Evolutionary conservation across 2,329 filamentous ascomycete genomes (phyloP).

Genomic region (Colletotrichum eleusines): DNA sequence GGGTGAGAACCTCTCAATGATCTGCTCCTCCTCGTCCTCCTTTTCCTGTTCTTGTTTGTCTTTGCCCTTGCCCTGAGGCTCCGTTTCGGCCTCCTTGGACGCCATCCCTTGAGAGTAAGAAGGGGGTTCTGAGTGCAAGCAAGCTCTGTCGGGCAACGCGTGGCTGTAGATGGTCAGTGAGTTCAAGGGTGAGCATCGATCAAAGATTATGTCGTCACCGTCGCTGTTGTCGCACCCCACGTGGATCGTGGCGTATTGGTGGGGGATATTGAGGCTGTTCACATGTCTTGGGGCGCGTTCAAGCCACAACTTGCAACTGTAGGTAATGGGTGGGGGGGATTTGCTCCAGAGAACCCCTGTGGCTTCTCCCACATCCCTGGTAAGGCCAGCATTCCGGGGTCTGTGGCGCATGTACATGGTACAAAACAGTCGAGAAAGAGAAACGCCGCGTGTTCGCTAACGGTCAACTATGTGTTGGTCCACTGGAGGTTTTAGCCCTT

Average conservation of each 20-base stretch:
- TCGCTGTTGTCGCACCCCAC: slow-evolving; percentile 26
- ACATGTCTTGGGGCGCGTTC: slow-evolving; percentile 26
- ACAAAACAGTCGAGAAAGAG: no score
- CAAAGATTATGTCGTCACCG: slow-evolving; percentile 33
- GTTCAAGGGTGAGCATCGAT: background rate
- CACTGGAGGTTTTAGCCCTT: no score
- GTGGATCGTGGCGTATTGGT: slow-evolving; percentile 17
- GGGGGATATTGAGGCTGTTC: slow-evolving; percentile 30
- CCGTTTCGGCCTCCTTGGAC: slow-evolving; percentile 14
- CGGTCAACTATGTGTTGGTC: slow-evolving; percentile 53
- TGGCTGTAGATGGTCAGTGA: background rate
- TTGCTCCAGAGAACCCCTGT: slow-evolving; percentile 6
- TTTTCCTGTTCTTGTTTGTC: slow-evolving; percentile 28
- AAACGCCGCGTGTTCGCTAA: slow-evolving; percentile 72
- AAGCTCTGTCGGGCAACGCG: background rate
- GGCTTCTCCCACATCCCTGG: background rate
- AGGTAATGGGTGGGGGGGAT: background rate
- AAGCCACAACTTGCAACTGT: slow-evolving; percentile 1
- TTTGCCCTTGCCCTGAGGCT: slow-evolving; percentile 37
- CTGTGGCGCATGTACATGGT: background rate
- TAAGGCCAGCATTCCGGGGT: background rate
- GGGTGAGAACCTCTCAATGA: slow-evolving; percentile 59
- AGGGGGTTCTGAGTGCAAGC: slow-evolving; percentile 6
- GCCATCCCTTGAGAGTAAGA: slow-evolving; percentile 39
- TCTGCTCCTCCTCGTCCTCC: slow-evolving; percentile 47